phyloP scores from a whole-genome alignment of 2,329 filamentous ascomycete genomes.

The Arthrobotrys pseudoclavata region DNA sequence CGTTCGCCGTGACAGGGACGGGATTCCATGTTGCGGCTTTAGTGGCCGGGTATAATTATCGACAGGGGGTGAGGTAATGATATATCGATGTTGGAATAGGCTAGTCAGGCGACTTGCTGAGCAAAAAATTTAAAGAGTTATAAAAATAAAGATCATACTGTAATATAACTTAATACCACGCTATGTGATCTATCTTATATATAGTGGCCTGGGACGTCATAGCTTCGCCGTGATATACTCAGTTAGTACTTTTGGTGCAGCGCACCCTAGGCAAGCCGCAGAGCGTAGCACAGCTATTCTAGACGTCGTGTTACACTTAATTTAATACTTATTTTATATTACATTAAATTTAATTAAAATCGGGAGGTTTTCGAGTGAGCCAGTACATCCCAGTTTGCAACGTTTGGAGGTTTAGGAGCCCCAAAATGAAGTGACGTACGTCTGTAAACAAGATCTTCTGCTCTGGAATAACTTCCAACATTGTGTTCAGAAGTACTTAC shows the following conservation, averaged over 20 bases:
- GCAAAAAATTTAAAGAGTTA: too few species aligned
- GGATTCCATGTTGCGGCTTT: conserved; percentile 34
- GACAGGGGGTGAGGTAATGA: conserved; percentile 15
- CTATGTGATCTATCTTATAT: too few species aligned
- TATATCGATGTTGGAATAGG: neutral
- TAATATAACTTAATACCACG: too few species aligned
- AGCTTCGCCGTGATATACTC: too few species aligned
- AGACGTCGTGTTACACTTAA: too few species aligned
- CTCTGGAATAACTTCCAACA: neutral
- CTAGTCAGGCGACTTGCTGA: neutral
- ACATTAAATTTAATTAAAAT: too few species aligned
- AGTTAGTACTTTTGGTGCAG: too few species aligned
- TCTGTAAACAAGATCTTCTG: neutral
- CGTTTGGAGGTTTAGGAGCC: neutral
- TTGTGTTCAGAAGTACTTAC: neutral
- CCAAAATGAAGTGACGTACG: neutral
- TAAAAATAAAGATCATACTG: too few species aligned
- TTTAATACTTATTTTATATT: too few species aligned
- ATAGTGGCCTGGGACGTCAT: too few species aligned
- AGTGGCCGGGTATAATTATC: conserved; percentile 28
- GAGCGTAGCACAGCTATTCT: too few species aligned
- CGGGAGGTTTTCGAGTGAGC: neutral
- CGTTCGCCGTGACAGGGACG: conserved; percentile 24
- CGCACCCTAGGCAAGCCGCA: too few species aligned
- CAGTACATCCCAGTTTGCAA: neutral